A percentile compares a stretch with the other conserved stretches of the same genome.
phyloP scores from a whole-genome alignment of 345 rosid species.

The Hypericum androsaemum region DNA sequence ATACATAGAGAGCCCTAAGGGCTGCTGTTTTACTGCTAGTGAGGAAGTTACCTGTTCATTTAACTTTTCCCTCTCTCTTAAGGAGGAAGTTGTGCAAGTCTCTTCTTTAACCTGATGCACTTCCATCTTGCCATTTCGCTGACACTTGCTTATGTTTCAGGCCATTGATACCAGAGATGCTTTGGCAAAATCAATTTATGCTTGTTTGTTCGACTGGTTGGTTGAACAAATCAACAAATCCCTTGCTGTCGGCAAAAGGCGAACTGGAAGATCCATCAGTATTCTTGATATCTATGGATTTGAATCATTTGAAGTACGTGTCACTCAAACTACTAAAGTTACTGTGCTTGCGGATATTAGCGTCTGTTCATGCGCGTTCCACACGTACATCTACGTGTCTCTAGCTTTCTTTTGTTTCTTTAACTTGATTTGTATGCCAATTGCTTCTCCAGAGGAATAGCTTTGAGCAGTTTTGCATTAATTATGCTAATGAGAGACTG shows the following conservation, averaged over 20 bases:
- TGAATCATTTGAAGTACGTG: conserved; percentile 89
- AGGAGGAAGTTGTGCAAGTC: too few species aligned
- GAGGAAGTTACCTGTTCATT: too few species aligned
- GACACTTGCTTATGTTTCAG: conserved; percentile 29
- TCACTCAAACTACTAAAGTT: background rate
- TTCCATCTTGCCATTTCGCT: background rate
- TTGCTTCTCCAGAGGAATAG: conserved; percentile 71
- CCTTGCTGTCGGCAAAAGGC: conserved; percentile 84
- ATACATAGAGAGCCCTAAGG: too few species aligned
- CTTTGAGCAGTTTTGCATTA: conserved; percentile 98
- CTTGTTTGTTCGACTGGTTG: conserved; percentile 92
- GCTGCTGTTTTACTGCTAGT: too few species aligned
- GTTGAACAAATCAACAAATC: conserved; percentile 94
- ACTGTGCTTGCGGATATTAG: too few species aligned
- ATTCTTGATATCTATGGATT: conserved; percentile 98
- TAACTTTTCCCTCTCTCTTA: too few species aligned
- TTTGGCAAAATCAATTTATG: conserved; percentile 84
- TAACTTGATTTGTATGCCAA: too few species aligned
- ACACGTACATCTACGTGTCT: conserved; percentile 14
- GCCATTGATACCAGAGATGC: conserved; percentile 89
- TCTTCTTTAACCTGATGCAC: too few species aligned
- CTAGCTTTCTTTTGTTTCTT: background rate
- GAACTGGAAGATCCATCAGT: conserved; percentile 95
- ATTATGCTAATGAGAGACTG: conserved; percentile 96
- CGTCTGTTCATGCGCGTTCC: too few species aligned